A percentile compares a stretch with the other conserved stretches of the same genome.
Conservation (phyloP, 2,329 filamentous ascomycete species). For the Botrytis sinoallii region DNA sequence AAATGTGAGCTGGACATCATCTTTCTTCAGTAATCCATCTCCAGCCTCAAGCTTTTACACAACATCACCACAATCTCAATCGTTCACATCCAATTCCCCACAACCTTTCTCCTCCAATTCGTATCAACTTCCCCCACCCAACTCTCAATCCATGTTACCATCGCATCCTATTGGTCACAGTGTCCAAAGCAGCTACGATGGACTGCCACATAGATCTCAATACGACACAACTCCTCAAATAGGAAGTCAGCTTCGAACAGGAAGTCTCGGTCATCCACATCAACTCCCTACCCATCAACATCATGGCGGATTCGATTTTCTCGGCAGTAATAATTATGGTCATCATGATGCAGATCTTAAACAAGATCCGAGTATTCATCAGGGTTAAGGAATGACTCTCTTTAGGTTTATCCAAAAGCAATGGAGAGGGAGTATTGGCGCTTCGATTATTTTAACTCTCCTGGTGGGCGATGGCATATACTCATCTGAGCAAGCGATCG, state of each 20-base stretch:
- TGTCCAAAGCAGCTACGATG: conserved; percentile 1
- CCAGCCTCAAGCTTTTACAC: conserved; percentile 24
- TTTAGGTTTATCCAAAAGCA: neutral
- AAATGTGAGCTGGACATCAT: conserved; percentile 7
- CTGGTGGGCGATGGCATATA: neutral
- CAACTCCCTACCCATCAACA: conserved; percentile 12
- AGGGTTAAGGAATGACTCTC: neutral
- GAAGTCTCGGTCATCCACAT: conserved; percentile 28
- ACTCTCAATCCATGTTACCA: neutral
- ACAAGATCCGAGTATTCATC: conserved; percentile 3
- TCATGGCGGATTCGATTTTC: neutral
- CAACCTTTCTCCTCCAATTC: conserved; percentile 15
- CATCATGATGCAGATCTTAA: conserved; percentile 7
- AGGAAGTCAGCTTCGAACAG: conserved; percentile 24
- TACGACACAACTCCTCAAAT: conserved; percentile 15
- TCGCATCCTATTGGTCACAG: neutral
- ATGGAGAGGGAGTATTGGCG: neutral
- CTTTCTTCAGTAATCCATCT: conserved; percentile 22
- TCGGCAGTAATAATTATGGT: neutral
- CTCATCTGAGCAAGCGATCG: neutral
- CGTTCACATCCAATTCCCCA: conserved; percentile 16
- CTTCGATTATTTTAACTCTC: neutral
- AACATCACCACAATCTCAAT: conserved; percentile 28
- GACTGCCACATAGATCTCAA: conserved; percentile 8
- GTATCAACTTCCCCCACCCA: conserved; percentile 26